These are phyloP conservation scores for Parachlorella kessleri DNA, from an alignment of 139 green algal species.

Conservation along the genomic window DNA sequence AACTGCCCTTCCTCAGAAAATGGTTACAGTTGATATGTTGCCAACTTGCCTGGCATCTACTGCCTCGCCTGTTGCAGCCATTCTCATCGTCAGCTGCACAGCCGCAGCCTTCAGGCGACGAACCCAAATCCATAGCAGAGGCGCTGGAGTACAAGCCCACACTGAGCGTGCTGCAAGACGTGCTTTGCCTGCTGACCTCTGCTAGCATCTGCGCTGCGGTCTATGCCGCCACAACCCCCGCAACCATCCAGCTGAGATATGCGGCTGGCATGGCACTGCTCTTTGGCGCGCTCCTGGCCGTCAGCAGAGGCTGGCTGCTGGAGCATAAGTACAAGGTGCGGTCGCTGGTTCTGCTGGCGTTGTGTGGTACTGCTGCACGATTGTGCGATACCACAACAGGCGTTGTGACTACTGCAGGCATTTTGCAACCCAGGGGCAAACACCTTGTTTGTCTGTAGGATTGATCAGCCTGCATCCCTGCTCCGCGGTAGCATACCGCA, in stretches of 20 bases:
- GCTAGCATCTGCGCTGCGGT: constrained; percentile 14
- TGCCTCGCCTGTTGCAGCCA: not conserved
- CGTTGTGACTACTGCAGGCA: too few species aligned
- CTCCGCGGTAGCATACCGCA: too few species aligned
- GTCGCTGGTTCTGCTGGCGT: too few species aligned
- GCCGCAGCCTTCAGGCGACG: constrained; percentile 3
- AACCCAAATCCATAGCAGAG: constrained; percentile 32
- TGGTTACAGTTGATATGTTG: not conserved
- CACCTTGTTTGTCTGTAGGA: too few species aligned
- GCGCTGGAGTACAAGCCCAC: constrained; percentile 34
- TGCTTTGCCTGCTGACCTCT: constrained; percentile 7
- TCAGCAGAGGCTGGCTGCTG: constrained; percentile 28
- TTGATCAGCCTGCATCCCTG: too few species aligned
- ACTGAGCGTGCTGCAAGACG: constrained; percentile 19
- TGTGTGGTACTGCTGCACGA: not conserved
- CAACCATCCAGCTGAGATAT: constrained; percentile 34
- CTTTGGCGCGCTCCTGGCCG: constrained; percentile 27
- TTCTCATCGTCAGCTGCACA: not conserved
- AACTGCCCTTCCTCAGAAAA: not conserved
- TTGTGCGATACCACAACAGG: too few species aligned
- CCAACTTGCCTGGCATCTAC: not conserved
- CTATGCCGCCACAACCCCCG: constrained; percentile 40
- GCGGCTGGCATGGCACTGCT: constrained; percentile 31
- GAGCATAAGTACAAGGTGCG: constrained; percentile 52
- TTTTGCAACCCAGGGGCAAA: too few species aligned